Evolutionary conservation across 2,329 filamentous ascomycete species (phyloP).

Genomic region (Aspergillus ochraceoroseus): DNA sequence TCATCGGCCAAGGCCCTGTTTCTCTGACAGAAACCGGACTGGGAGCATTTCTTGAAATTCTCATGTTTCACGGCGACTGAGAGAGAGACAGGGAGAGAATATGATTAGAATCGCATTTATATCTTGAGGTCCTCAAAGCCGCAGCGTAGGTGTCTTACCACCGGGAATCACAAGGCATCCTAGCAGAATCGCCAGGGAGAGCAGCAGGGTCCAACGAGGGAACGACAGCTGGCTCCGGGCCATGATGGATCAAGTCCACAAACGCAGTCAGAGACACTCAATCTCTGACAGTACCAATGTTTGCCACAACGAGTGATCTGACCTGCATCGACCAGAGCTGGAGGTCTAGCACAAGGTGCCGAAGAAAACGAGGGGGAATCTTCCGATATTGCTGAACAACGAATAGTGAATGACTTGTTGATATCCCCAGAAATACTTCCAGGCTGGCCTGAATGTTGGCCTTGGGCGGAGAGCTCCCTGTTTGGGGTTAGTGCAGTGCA

Average conservation of each 20-base stretch:
- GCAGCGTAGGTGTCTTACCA: slow-evolving; percentile 58
- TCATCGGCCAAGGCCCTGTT: slow-evolving; percentile 86
- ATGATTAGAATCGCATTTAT: slow-evolving; percentile 7
- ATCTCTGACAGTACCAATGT: slow-evolving; percentile 26
- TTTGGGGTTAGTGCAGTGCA: slow-evolving; percentile 13
- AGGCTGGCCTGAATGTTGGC: slow-evolving; percentile 33
- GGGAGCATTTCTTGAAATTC: slow-evolving; percentile 93
- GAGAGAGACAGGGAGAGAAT: too few species aligned
- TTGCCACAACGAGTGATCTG: slow-evolving; percentile 20
- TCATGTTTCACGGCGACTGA: slow-evolving; percentile 87
- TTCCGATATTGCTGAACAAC: slow-evolving; percentile 4
- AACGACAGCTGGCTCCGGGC: slow-evolving; percentile 50
- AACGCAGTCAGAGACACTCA: slow-evolving; percentile 34
- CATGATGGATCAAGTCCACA: slow-evolving; percentile 42
- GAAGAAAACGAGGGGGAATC: too few species aligned
- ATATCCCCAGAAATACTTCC: slow-evolving; percentile 21
- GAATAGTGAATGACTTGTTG: too few species aligned
- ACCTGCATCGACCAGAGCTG: slow-evolving; percentile 32
- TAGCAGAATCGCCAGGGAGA: slow-evolving; percentile 57
- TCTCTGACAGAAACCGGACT: slow-evolving; percentile 95
- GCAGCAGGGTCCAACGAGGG: slow-evolving; percentile 60
- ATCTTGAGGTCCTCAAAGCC: too few species aligned
- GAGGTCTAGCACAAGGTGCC: slow-evolving; percentile 10
- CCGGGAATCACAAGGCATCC: slow-evolving; percentile 59
- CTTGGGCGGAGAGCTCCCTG: slow-evolving; percentile 26